phyloP scores from a whole-genome alignment of 2,329 filamentous ascomycete genomes.

The Juglanconis sp. region DNA sequence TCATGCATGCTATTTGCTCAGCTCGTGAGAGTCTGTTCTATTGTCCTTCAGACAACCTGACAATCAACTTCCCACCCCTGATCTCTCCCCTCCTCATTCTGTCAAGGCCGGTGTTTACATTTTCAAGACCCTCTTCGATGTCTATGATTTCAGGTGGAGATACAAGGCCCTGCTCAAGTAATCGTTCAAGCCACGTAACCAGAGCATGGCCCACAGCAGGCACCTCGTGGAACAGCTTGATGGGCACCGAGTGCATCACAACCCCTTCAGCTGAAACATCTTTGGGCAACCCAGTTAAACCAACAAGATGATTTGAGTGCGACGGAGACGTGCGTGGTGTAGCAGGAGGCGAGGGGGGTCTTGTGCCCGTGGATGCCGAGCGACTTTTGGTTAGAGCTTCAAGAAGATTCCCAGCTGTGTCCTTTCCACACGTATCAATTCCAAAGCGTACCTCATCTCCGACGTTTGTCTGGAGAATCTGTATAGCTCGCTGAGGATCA shows the following conservation, averaged over 20 bases:
- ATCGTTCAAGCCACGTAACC: constrained; percentile 63
- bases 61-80: constrained; percentile 67
- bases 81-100: constrained; percentile 63
- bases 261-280: constrained; percentile 40
- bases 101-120: constrained; percentile 67
- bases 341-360: constrained; percentile 34
- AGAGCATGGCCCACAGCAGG: constrained; percentile 60
- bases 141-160: constrained; percentile 63
- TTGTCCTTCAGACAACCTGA: constrained; percentile 30
- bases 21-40: neutral
- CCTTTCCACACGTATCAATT: constrained; percentile 64
- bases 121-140: constrained; percentile 59
- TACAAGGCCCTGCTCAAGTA: constrained; percentile 54
- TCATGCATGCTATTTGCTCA: too few relatives aligned
- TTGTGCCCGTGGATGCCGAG: constrained; percentile 16
- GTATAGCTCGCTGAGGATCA: constrained; percentile 61
- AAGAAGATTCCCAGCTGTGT: constrained; percentile 58
- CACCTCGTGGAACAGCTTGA: constrained; percentile 72
- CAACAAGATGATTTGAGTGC: constrained; percentile 56
- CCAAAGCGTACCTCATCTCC: constrained; percentile 60
- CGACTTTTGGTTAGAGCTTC: constrained; percentile 42
- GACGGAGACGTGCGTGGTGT: constrained; percentile 32
- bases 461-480: constrained; percentile 60
- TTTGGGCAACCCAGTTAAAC: constrained; percentile 66
- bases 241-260: constrained; percentile 63